Conservation (phyloP, 345 rosid genomes). For the Linum usitatissimum region DNA sequence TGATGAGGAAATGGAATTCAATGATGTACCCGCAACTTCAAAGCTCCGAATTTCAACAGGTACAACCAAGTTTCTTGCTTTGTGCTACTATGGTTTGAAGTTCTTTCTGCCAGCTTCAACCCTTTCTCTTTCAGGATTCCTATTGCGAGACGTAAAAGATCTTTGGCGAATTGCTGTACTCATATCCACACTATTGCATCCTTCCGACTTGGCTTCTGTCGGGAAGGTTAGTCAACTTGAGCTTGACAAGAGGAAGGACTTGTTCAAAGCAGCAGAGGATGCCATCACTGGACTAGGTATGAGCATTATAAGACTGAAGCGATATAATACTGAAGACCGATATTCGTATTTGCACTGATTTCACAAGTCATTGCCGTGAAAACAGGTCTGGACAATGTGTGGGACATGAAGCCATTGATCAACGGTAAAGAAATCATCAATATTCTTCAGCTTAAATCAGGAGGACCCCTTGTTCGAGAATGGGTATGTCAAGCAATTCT, state of each 20-base stretch:
- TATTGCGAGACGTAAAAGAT: slow-evolving; percentile 69
- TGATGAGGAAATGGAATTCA: slow-evolving; percentile 38
- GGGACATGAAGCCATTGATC: slow-evolving; percentile 75
- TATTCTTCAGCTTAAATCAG: slow-evolving; percentile 58
- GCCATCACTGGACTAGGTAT: slow-evolving; percentile 54
- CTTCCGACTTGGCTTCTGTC: slow-evolving; percentile 24
- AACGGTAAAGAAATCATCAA: slow-evolving; percentile 76
- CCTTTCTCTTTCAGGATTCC: slow-evolving; percentile 38
- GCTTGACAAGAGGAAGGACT: slow-evolving; percentile 40
- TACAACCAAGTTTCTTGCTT: slow-evolving; percentile 15
- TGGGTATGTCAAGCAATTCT: slow-evolving; percentile 43
- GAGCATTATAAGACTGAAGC: no score
- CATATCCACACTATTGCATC: slow-evolving; percentile 46
- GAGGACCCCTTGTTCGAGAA: slow-evolving; percentile 71
- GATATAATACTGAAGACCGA: no score
- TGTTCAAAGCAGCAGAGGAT: slow-evolving; percentile 39
- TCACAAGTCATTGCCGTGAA: not conserved
- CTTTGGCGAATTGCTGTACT: slow-evolving; percentile 76
- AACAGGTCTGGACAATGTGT: slow-evolving; percentile 65
- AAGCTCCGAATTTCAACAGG: slow-evolving; percentile 63
- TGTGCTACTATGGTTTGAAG: not conserved
- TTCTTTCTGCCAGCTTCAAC: slow-evolving; percentile 3
- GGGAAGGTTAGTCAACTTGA: slow-evolving; percentile 28
- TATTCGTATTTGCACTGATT: no score
- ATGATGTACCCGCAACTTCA: slow-evolving; percentile 37